phyloP scores from a whole-genome alignment of 257 asterid species.

The Solanum okadae region DNA sequence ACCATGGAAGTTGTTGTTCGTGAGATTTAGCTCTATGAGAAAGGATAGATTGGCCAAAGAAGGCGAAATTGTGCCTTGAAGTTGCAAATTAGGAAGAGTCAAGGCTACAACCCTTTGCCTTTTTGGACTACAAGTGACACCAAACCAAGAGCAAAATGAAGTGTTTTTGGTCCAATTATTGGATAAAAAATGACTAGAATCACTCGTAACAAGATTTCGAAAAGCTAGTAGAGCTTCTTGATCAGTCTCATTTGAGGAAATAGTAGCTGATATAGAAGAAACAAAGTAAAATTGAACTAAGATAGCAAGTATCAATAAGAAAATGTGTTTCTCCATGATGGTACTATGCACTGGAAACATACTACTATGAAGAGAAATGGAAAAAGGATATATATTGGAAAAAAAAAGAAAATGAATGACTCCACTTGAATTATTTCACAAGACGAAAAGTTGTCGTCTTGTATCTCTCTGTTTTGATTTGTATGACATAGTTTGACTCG shows the following conservation, averaged over 20 bases:
- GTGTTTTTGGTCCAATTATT: conserved; percentile 13
- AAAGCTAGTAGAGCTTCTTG: conserved; percentile 13
- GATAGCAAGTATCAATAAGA: background rate
- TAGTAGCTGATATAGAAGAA: background rate
- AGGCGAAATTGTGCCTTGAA: conserved; percentile 17
- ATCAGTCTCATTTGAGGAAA: conserved; percentile 10
- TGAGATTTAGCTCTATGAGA: conserved; percentile 14
- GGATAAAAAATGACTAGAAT: background rate
- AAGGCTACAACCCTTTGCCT: conserved; percentile 15
- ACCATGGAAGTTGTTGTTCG: conserved; percentile 5
- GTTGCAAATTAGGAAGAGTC: conserved; percentile 13
- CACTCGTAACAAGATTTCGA: conserved; percentile 11
- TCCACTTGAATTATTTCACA: background rate
- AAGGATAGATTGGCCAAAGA: conserved; percentile 22
- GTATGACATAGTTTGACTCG: background rate
- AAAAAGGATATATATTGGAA: background rate
- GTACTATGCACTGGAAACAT: background rate
- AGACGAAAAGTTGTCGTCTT: background rate
- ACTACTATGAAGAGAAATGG: background rate
- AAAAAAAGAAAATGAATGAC: background rate
- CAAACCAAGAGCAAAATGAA: conserved; percentile 21
- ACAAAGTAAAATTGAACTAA: background rate
- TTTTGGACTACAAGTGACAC: conserved; percentile 11
- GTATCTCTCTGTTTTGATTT: background rate
- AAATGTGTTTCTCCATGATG: background rate